Base-by-base conservation (phyloP, 2,329 filamentous ascomycete species). In the Pezicula rhizophila region DNA sequence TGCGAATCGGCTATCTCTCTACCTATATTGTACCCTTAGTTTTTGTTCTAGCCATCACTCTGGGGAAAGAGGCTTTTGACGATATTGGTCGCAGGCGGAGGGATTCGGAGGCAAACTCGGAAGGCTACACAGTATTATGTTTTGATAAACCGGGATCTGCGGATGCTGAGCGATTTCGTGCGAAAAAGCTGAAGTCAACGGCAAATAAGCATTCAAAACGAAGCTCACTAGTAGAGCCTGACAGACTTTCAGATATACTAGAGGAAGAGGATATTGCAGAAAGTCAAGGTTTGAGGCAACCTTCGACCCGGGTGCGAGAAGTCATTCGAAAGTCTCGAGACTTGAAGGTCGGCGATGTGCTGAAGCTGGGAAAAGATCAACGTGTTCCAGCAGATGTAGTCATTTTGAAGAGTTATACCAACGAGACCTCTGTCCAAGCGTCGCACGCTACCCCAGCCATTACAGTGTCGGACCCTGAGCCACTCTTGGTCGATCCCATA, bases 1-100 rank as follows among this genome's bases (percentile, higher is more conserved):
- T 99, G 47, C 82, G 90, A 47, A 96, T 99, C 57, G 93, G 93
- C 48, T 97, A 96, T 66, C 78, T 99, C 52, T 88, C 88, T 26
- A 97, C 93, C 2, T 99, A 99, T 61, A 83, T 97, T 65, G 91
- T 88, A 17, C 93, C 93, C 1, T 70, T 99, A 54, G 89, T 85
- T 1, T 96, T 96, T 68, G 95, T 99, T 52, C 78, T 99, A 38
- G 75, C 83, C 38, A 93, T 99, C 56, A 96, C 93, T 0, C 78
- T 99, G 61, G 91, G 90, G 15, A 99, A 99, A 66, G 95, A 99
- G 68, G 95, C 93, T 0, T 84, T 87, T 60, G 93, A 99, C 65
- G 95, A 99, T 66, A 88, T 99, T 60, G 86, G 84, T 47, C 76
- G 93, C 57, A 79, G 95, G 52, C 79, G 87, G 56, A 80, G 95